Base-by-base conservation (phyloP, 306 rosid species). In the Inga leiocalycina region DNA sequence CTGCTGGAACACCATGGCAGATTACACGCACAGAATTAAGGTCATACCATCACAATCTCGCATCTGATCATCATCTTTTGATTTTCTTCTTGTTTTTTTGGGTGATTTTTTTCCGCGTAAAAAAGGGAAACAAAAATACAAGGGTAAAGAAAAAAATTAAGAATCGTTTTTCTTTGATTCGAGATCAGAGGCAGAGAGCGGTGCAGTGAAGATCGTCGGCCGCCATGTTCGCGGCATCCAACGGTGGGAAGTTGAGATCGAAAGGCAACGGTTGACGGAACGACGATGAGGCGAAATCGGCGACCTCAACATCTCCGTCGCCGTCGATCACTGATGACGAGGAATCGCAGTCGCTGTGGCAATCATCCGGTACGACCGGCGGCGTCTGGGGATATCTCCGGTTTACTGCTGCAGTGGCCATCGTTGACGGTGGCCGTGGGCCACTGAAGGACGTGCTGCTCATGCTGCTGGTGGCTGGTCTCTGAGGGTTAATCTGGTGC, bases 311-410 rank as follows among this genome's bases (percentile, higher is more conserved):
- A 0, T 37, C 87, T 43, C 86, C 79, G n/a, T 85, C 75, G 19
- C 75, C 89, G 0, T 43, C 95, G 1, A 93, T 85, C 5, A 92
- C 97, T 10, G 97, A 93, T 0, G 97, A 91, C 24, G 98, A 94
- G 0, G 98, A 94, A 44, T 91, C 98, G 77, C 98, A 94, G 85
- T 93, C 97, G 75, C 98, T 94, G 51, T 88, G 97, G 85, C 97
- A 93, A 64, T 94, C 98, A 74, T 91, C 97, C 1, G 97, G 93
- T 5, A 84, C 89, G 5, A 90, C 61, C 1, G 97, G 93, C 16
- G 97, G 97, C 1, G 93, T 82, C 45, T 93, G 81, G 0, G 94
- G 93, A 24, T 84, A 85, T 10, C 87, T 85, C 45, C 89, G 86
- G 2, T 84, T 70, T 8, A 86, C 35, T 10, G 56, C 19, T 20